phyloP scores from a whole-genome alignment of 495 filamentous ascomycete genomes.

The Lentithecium fluviatile region DNA sequence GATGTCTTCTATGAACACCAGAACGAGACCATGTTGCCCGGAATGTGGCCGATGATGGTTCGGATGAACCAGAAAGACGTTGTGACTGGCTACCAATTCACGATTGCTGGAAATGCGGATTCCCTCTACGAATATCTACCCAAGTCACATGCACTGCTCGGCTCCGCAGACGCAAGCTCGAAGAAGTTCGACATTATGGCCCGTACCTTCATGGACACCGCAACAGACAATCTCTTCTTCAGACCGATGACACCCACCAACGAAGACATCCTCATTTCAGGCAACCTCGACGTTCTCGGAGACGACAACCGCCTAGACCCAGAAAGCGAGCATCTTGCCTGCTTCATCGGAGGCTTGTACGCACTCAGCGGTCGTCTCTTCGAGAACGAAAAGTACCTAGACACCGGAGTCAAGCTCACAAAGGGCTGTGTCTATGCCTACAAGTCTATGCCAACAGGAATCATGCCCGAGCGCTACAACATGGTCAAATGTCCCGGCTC shows the following conservation, averaged over 20 bases:
- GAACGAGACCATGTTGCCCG: slow-evolving; percentile 41
- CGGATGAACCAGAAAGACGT: slow-evolving; percentile 47
- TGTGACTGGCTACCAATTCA: slow-evolving; percentile 41
- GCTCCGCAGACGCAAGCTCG: slow-evolving; percentile 37
- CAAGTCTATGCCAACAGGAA: slow-evolving; percentile 54
- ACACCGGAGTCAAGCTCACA: slow-evolving; percentile 55
- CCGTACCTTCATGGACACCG: slow-evolving; percentile 38
- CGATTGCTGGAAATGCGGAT: slow-evolving; percentile 43
- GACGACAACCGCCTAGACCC: slow-evolving; percentile 41
- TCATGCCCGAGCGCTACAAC: slow-evolving; percentile 61
- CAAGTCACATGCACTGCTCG: slow-evolving; percentile 52
- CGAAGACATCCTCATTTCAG: slow-evolving; percentile 42
- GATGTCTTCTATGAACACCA: slow-evolving; percentile 40
- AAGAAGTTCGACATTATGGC: slow-evolving; percentile 37
- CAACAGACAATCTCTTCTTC: slow-evolving; percentile 41
- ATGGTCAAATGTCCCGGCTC: slow-evolving; percentile 50
- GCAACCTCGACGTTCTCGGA: slow-evolving; percentile 35
- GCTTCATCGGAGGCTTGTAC: slow-evolving; percentile 63
- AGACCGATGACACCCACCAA: slow-evolving; percentile 42
- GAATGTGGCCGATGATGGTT: slow-evolving; percentile 45
- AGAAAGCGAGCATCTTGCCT: slow-evolving; percentile 57
- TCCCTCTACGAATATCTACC: slow-evolving; percentile 46
- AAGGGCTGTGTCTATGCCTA: slow-evolving; percentile 63
- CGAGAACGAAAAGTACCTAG: slow-evolving; percentile 53
- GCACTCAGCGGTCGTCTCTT: slow-evolving; percentile 61